A percentile compares a stretch with the other conserved stretches of the same genome.
Evolutionary conservation across 257 asterid species (phyloP).

Genomic region (Thymus quinquecostatus): DNA sequence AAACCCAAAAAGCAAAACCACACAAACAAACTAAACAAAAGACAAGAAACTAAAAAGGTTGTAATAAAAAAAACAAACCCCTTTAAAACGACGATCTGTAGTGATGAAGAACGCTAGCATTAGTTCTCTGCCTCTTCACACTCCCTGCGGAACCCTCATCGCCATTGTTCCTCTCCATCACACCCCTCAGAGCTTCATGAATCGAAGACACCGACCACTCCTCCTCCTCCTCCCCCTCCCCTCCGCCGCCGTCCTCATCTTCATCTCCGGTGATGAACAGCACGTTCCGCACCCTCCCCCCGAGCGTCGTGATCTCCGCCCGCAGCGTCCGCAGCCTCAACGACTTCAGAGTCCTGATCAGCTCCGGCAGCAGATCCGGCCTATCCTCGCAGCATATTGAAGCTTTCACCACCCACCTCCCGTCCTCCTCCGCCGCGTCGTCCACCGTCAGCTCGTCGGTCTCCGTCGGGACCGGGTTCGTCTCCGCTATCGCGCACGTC

Average conservation of each 20-base stretch:
- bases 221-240: constrained; percentile 21
- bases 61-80: not conserved
- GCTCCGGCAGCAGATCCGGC: constrained; percentile 74
- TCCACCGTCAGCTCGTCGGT: constrained; percentile 74
- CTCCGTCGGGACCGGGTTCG: constrained; percentile 70
- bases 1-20: constrained; percentile 35
- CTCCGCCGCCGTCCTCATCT: constrained; percentile 40
- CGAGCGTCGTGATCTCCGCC: constrained; percentile 84
- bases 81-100: constrained; percentile 47
- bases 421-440: constrained; percentile 64
- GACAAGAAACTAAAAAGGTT: not conserved
- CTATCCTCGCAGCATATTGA: constrained; percentile 89
- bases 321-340: constrained; percentile 59
- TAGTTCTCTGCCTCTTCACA: constrained; percentile 73
- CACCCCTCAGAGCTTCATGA: constrained; percentile 67
- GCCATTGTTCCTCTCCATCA: constrained; percentile 66
- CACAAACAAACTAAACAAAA: constrained; percentile 21
- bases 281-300: constrained; percentile 80
- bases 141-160: constrained; percentile 59
- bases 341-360: constrained; percentile 75
- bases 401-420: constrained; percentile 65
- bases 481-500: constrained; percentile 62
- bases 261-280: constrained; percentile 69
- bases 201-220: constrained; percentile 44
- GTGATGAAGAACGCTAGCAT: constrained; percentile 48